Percentiles rank a stretch among this genome's conserved stretches.
These are phyloP conservation scores for Zea luxurians DNA, from an alignment of 176 grass and related monocot species.

Conservation along the genomic window DNA sequence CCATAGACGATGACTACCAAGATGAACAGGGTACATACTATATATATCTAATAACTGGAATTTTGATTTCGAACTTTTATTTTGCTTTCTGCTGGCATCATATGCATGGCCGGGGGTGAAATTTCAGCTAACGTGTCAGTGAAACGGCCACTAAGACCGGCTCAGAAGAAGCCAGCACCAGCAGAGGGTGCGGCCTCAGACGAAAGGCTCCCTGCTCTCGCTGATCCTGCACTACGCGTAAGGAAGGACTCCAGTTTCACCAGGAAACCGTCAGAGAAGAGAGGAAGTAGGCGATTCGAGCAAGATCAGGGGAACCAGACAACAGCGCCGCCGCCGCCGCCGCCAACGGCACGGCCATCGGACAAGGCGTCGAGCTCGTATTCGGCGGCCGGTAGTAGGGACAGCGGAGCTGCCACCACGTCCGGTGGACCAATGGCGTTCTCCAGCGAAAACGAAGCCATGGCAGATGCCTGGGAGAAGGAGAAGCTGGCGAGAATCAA, in stretches of 20 bases:
- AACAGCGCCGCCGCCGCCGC: neutral
- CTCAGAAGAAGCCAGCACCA: neutral
- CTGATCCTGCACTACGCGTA: slow-evolving; percentile 12
- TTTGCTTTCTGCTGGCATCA: neutral
- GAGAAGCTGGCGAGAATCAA: slow-evolving; percentile 62
- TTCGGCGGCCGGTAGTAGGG: slow-evolving; percentile 10
- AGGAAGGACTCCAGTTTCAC: slow-evolving; percentile 46
- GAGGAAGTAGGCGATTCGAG: slow-evolving; percentile 47
- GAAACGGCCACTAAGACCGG: slow-evolving; percentile 20
- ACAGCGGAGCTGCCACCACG: neutral
- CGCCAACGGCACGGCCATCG: neutral
- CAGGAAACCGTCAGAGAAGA: slow-evolving; percentile 35
- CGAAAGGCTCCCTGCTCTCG: slow-evolving; percentile 16
- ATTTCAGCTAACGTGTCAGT: slow-evolving; percentile 45
- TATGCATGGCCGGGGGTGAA: neutral
- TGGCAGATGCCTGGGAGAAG: slow-evolving; percentile 62
- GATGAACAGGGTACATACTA: slow-evolving; percentile 46
- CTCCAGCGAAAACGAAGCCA: slow-evolving; percentile 29
- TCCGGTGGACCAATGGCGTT: neutral
- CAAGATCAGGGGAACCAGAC: slow-evolving; percentile 32
- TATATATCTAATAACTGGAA: neutral
- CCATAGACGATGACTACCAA: slow-evolving; percentile 35
- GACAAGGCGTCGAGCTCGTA: neutral
- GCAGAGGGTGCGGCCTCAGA: neutral
- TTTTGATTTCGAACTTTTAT: neutral